Conservation (phyloP, 2,329 filamentous ascomycete genomes). For the Rutstroemia sp. region DNA sequence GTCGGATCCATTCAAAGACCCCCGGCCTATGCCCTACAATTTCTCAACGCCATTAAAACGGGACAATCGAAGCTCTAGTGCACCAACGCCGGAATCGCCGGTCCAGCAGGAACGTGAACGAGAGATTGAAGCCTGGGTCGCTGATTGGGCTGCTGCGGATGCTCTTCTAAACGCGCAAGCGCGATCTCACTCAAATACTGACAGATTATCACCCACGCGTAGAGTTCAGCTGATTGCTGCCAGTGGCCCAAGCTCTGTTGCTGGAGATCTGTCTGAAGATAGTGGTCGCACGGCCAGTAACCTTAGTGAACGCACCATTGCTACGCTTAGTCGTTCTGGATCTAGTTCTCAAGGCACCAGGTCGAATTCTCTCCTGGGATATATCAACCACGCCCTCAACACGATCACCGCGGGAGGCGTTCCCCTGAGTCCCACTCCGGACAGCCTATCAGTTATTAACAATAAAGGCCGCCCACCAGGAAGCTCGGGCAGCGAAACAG, state of each 20-base stretch:
- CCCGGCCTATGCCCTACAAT: conserved; percentile 7
- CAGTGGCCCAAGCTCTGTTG: conserved; percentile 19
- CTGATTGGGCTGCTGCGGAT: conserved; percentile 31
- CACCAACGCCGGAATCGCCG: conserved; percentile 20
- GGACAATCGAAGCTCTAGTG: conserved; percentile 10
- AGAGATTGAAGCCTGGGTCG: conserved; percentile 31
- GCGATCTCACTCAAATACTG: conserved; percentile 22
- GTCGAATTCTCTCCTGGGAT: conserved; percentile 26
- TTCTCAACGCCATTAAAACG: conserved; percentile 5
- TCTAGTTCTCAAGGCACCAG: conserved; percentile 23
- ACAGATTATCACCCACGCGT: conserved; percentile 27
- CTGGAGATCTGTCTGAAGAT: conserved; percentile 22
- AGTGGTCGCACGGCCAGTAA: conserved; percentile 29
- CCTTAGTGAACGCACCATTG: conserved; percentile 27
- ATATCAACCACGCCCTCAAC: conserved; percentile 23
- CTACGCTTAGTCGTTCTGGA: conserved; percentile 23
- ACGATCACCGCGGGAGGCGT: conserved; percentile 21
- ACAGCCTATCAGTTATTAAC: conserved; percentile 9
- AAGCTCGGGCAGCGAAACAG: conserved; percentile 21
- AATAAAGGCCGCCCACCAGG: conserved; percentile 12
- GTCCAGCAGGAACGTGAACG: conserved; percentile 25
- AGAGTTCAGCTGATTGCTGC: conserved; percentile 24
- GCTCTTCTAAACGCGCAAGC: conserved; percentile 25
- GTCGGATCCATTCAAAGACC: conserved; percentile 27
- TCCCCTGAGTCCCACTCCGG: conserved; percentile 17